phyloP scores from a whole-genome alignment of 257 asterid genomes.

The Salvia miltiorrhiza region DNA sequence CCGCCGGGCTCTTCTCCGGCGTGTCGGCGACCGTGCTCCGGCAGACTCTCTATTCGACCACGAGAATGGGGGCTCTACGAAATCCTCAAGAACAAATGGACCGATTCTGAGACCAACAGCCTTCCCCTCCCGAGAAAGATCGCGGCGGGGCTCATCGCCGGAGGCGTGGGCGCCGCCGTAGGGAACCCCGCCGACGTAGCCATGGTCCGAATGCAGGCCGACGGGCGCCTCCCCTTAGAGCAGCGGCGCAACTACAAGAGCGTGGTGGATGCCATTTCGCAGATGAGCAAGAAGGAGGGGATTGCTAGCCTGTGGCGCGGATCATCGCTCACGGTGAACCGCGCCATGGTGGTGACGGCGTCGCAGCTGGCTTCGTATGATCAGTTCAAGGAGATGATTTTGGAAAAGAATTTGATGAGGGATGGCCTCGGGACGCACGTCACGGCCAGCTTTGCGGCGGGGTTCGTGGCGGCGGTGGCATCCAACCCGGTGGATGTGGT shows the following conservation, averaged over 20 bases:
- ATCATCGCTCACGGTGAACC: slow-evolving; percentile 55
- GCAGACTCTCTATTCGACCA: slow-evolving; percentile 59
- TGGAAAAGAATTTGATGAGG: slow-evolving; percentile 20
- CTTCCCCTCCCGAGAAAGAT: slow-evolving; percentile 39
- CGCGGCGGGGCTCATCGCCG: slow-evolving; percentile 53
- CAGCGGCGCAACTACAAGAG: slow-evolving; percentile 59
- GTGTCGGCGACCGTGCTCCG: slow-evolving; percentile 72
- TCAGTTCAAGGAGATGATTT: slow-evolving; percentile 48
- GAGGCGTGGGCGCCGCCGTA: slow-evolving; percentile 66
- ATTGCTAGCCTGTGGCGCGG: slow-evolving; percentile 70
- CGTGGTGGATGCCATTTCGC: slow-evolving; percentile 54
- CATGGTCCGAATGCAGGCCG: slow-evolving; percentile 80
- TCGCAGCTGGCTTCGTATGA: slow-evolving; percentile 70
- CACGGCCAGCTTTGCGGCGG: slow-evolving; percentile 63
- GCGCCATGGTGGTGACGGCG: slow-evolving; percentile 76
- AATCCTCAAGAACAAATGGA: slow-evolving; percentile 55
- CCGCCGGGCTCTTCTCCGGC: slow-evolving; percentile 55
- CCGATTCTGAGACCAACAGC: slow-evolving; percentile 36
- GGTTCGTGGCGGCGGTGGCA: slow-evolving; percentile 66
- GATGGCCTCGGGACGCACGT: slow-evolving; percentile 49
- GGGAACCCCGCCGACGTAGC: slow-evolving; percentile 80
- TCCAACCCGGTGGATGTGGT: slow-evolving; percentile 62
- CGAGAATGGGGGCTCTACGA: slow-evolving; percentile 72
- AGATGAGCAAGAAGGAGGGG: slow-evolving; percentile 55
- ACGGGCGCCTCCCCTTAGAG: slow-evolving; percentile 52